Evolutionary conservation across 2,329 filamentous ascomycete genomes (phyloP).

Genomic region (Diaporthe australafricana): DNA sequence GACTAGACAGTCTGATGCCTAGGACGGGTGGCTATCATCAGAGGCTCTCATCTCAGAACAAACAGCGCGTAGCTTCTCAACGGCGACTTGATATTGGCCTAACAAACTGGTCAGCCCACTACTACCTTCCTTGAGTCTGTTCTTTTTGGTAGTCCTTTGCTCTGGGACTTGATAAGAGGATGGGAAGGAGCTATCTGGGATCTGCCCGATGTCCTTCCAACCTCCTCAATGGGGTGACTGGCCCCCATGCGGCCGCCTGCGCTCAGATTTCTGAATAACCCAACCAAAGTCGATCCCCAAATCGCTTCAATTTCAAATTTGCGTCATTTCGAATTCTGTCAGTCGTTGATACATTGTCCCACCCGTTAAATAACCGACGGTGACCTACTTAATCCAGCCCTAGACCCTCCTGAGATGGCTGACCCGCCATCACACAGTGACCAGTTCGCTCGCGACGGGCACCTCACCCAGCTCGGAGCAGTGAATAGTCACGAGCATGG

Average conservation of each 20-base stretch:
- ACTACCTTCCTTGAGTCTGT: neutral
- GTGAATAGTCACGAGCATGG: neutral
- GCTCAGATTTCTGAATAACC: neutral
- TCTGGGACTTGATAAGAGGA: neutral
- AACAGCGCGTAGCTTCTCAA: neutral
- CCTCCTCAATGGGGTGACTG: neutral
- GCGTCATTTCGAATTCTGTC: neutral
- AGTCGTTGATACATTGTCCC: neutral
- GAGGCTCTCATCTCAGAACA: too few species aligned
- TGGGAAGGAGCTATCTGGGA: neutral
- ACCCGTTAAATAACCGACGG: constrained; percentile 2
- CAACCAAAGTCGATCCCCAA: neutral
- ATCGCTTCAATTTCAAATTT: neutral
- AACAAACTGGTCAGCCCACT: neutral
- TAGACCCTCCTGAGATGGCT: constrained; percentile 12
- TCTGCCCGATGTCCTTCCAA: neutral
- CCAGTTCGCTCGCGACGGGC: neutral
- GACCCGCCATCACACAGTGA: neutral
- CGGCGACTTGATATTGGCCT: neutral
- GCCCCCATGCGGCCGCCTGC: neutral
- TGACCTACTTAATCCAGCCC: neutral
- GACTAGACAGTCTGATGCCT: too few species aligned
- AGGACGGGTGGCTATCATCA: too few species aligned
- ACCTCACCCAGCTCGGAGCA: neutral
- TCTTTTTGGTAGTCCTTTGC: neutral